A percentile compares a stretch with the other conserved stretches of the same genome.
These are phyloP conservation scores for Williopsis jadinii DNA, from an alignment of 1,139 yeast genomes.

Conservation along the genomic window DNA sequence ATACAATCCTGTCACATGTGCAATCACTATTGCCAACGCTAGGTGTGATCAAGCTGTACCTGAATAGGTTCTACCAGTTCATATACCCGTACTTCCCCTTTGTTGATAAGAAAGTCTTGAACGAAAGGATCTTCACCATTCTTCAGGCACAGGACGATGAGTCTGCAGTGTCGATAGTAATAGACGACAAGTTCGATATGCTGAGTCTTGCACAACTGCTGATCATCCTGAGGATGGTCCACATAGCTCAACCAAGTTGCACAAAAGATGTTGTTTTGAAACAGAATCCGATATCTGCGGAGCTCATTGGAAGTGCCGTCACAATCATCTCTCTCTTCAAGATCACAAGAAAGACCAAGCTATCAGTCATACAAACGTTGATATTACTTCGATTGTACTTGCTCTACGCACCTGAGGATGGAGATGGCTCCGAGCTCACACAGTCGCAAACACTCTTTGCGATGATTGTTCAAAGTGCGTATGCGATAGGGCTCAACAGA, in stretches of 20 bases:
- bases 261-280: constrained; percentile 18
- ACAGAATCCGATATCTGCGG: constrained; percentile 29
- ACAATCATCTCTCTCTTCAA: constrained; percentile 28
- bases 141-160: constrained; percentile 13
- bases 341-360: constrained; percentile 29
- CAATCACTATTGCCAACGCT: constrained; percentile 28
- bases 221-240: constrained; percentile 35
- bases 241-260: constrained; percentile 20
- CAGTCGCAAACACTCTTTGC: constrained; percentile 33
- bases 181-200: constrained; percentile 32
- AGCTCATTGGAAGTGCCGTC: constrained; percentile 27
- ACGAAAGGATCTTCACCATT: constrained; percentile 16
- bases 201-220: constrained; percentile 35
- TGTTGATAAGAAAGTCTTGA: constrained; percentile 31
- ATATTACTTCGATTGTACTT: constrained; percentile 34
- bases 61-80: constrained; percentile 30
- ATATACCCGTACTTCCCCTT: constrained; percentile 41
- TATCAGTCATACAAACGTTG: constrained; percentile 35
- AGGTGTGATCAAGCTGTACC: constrained; percentile 28
- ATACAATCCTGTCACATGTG: constrained; percentile 18
- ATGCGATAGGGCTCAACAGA: constrained; percentile 36
- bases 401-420: constrained; percentile 39
- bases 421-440: constrained; percentile 33
- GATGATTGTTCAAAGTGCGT: constrained; percentile 32
- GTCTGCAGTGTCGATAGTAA: constrained; percentile 14